Base-by-base conservation (phyloP, 257 asterid genomes). In the Datura wrightii region DNA sequence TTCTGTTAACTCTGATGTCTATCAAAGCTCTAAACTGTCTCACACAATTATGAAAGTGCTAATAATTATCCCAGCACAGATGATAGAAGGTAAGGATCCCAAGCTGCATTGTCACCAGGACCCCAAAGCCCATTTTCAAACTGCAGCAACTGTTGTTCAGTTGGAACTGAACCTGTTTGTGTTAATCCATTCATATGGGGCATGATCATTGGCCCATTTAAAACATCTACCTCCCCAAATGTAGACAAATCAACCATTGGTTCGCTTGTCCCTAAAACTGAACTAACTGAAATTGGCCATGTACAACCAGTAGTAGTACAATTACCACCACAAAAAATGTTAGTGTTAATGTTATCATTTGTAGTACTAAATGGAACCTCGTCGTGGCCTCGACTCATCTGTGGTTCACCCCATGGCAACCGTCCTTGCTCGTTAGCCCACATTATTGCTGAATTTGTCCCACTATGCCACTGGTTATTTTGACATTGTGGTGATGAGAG, bases 61-160 rank as follows among this genome's bases (percentile, higher is more conserved):
- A 39, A 1, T 4, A 10, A 24, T 86, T 85, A 86, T 34, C 91
- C 93, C 15, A 92, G 86, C 16, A 90, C 91, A 14, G 92, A 91
- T 50, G 91, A 90, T 62, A 90, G 89, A 74, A 88, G 94, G 87
- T 89, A 91, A 76, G 98, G 91, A 44, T 91, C 98, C 97, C 93
- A 92, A 11, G 83, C 84, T 74, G 88, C 80, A 88, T 58, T 85
- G 46, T 83, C 88, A 85, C 90, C 86, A 65, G 58, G 78, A 56
- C 79, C 85, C 97, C 93, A 94, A 71, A 76, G 85, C 80, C 70
- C 71, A 67, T 76, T 89, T 41, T 92, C 95, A 79, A 85, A 83
- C 71, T 87, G 87, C 60, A 91, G 89, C 86, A 89, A 71, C 87
- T 92, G 90, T 11, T 87, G 88, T 36, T 91, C 93, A 15, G 88